phyloP scores from a whole-genome alignment of 345 rosid species.

The Euphorbia lathyris region DNA sequence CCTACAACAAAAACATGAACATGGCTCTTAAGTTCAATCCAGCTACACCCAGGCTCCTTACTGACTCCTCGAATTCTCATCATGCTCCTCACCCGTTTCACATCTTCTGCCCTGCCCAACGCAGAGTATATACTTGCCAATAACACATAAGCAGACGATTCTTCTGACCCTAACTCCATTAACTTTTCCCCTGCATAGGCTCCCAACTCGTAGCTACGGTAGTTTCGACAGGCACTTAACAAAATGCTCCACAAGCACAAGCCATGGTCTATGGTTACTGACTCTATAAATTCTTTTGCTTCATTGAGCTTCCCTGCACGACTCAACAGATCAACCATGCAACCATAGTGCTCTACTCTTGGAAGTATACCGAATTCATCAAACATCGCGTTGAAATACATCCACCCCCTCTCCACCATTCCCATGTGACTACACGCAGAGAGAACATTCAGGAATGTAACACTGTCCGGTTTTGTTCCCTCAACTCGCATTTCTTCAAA shows the following conservation, averaged over 20 bases:
- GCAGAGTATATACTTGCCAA: conserved; percentile 51
- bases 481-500: conserved; percentile 25
- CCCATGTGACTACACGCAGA: conserved; percentile 39
- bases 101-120: conserved; percentile 49
- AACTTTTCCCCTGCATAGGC: conserved; percentile 74
- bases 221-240: conserved; percentile 61
- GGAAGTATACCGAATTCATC: conserved; percentile 25
- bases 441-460: conserved; percentile 29
- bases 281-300: conserved; percentile 73
- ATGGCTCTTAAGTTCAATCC: conserved; percentile 53
- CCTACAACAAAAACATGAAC: conserved; percentile 63
- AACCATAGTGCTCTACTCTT: conserved; percentile 27
- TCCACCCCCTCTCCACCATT: conserved; percentile 22
- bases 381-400: conserved; percentile 23
- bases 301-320: conserved; percentile 29
- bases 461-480: conserved; percentile 26
- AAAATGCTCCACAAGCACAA: conserved; percentile 64
- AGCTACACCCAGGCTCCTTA: conserved; percentile 78
- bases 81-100: conserved; percentile 50
- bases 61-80: conserved; percentile 54
- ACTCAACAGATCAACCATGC: conserved; percentile 31
- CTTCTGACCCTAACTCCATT: conserved; percentile 61
- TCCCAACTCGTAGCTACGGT: conserved; percentile 57
- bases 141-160: conserved; percentile 64
- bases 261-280: conserved; percentile 54